Evolutionary conservation across 2,329 filamentous ascomycete species (phyloP), one percentile per base, ranked within the genome.

Genomic region (Fusarium illudens): DNA sequence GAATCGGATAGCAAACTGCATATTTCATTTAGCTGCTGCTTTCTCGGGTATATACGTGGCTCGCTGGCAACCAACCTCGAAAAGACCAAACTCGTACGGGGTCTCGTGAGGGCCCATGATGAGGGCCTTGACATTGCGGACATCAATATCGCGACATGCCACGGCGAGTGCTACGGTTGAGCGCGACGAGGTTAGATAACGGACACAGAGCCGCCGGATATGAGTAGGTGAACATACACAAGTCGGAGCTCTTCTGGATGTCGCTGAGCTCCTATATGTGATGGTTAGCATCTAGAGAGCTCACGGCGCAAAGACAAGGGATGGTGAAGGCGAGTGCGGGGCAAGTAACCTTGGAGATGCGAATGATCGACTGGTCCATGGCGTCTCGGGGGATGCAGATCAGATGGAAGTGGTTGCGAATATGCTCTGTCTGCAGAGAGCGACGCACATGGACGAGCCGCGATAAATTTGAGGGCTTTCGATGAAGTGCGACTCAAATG

Each of bases 21-120:
- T 39, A 11, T 19, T 49, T 57, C 48, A 39, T 58, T 60, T 32
- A 64, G 49, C 19, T 36, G 9, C 13, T 42, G 36, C 46, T 8
- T 11, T 10, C 32, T 13, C 9, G 15, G 22, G 11, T 15, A 44
- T 52, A 11, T 19, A 6, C 32, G 9, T 19, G 30, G n/a, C 6
- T 44, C 9, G 32, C 15, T 30, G 17, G 3, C 13, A 12, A 76
- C 84, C 62, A 78, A 96, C 94, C 86, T 98, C 94, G 76, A 97
- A 98, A 81, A 97, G 97, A 4, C 96, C 96, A 76, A 96, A 97
- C 79, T 97, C 94, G 79, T 99, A 99, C 0, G 95, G 94, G 1
- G 94, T 97, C 72, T 96, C 94, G 68, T 95, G 93, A 22, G 96
- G 95, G 0, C 96, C 96, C 70, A 98, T 89, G 73, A 98, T 95